A percentile compares a stretch with the other conserved stretches of the same genome.
phyloP scores from a whole-genome alignment of 768 basidiomycete species.

The Cystofilobasidium ferigula region DNA sequence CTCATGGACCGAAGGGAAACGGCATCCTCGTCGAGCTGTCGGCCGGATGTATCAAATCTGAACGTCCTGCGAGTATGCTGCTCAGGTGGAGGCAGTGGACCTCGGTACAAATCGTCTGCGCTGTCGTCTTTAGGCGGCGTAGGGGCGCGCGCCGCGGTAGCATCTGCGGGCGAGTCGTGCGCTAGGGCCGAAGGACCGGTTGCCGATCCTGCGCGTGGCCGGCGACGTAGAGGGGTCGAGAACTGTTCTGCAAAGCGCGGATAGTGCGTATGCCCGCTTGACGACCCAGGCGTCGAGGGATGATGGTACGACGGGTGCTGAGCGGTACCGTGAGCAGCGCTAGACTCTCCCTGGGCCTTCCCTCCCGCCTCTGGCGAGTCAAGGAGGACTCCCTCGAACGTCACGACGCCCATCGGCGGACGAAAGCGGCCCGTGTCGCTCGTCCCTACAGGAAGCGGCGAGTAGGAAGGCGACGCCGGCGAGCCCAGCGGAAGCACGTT shows the following conservation, averaged over 20 bases:
- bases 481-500: background rate
- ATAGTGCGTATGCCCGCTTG: background rate
- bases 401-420: no score
- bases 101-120: slow-evolving; percentile 24
- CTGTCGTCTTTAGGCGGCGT: background rate
- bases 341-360: background rate
- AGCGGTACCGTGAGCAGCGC: background rate
- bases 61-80: slow-evolving; percentile 10
- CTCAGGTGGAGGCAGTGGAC: slow-evolving; percentile 8
- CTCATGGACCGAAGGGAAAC: slow-evolving; percentile 19
- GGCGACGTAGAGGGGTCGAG: slow-evolving; percentile 19
- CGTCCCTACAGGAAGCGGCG: no score
- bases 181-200: background rate
- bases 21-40: slow-evolving; percentile 24
- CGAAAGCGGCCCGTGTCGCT: no score
- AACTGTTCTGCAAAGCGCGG: slow-evolving; percentile 24
- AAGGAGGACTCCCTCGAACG: no score
- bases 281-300: background rate
- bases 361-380: background rate
- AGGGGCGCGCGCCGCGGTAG: background rate
- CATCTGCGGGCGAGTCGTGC: background rate
- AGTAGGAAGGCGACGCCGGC: no score
- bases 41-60: slow-evolving; percentile 18
- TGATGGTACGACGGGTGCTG: no score
- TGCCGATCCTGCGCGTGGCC: background rate